These are phyloP conservation scores for Physaria fendleri DNA, from an alignment of 345 rosid genomes.

Conservation along the genomic window DNA sequence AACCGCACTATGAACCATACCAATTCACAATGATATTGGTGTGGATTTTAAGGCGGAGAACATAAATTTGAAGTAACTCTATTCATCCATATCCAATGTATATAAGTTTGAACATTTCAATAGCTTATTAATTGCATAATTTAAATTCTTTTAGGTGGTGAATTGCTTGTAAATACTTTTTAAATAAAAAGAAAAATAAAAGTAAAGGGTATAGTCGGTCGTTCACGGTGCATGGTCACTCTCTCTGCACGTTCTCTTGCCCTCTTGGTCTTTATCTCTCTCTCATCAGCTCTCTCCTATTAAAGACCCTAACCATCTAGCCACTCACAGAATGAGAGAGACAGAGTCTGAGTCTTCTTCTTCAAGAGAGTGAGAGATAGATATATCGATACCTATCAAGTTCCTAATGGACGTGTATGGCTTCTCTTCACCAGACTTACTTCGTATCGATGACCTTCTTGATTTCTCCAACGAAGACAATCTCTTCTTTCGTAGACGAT, in stretches of 20 bases:
- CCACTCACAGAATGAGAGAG: conserved; percentile 11
- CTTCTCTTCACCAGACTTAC: conserved; percentile 26
- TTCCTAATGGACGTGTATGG: conserved; percentile 52
- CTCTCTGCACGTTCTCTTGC: conserved; percentile 41
- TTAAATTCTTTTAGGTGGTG: too few relatives aligned
- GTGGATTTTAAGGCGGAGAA: too few relatives aligned
- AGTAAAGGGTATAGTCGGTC: conserved; percentile 20
- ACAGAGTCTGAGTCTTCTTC: background rate
- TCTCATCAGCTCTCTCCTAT: conserved; percentile 21
- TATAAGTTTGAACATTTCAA: too few relatives aligned
- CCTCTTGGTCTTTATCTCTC: conserved; percentile 11
- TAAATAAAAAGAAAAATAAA: background rate
- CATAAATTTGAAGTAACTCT: too few relatives aligned
- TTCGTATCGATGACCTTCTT: conserved; percentile 34
- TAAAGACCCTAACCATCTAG: conserved; percentile 19
- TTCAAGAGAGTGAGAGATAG: background rate
- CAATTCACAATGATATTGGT: too few relatives aligned
- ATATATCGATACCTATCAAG: background rate
- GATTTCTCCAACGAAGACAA: too few relatives aligned
- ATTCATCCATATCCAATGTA: too few relatives aligned
- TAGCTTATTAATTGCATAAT: too few relatives aligned
- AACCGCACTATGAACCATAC: too few relatives aligned
- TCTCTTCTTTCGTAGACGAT: conserved; percentile 80
- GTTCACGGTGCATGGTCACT: conserved; percentile 36
- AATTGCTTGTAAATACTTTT: too few relatives aligned